Percentiles rank a stretch among this genome's conserved stretches.
Conservation (phyloP, 2,329 filamentous ascomycete genomes). For the Arthrobotrys musiformis region DNA sequence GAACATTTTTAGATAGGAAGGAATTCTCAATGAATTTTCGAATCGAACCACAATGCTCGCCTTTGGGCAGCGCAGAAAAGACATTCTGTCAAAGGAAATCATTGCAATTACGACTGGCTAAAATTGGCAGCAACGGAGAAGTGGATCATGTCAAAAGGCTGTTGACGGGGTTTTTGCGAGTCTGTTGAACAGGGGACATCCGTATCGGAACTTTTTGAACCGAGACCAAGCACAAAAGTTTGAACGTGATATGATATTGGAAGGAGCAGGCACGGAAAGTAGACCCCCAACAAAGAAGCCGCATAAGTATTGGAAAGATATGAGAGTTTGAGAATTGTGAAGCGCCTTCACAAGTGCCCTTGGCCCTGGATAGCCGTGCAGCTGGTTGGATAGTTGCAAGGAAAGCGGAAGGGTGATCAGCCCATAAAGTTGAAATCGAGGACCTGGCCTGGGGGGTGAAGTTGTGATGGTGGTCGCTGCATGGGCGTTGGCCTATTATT, state of each 20-base stretch:
- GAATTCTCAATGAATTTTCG: no score
- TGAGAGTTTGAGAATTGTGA: slow-evolving; percentile 42
- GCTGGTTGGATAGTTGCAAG: slow-evolving; percentile 17
- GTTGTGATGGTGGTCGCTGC: slow-evolving; percentile 3
- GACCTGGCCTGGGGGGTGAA: background rate
- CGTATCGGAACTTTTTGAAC: slow-evolving; percentile 49
- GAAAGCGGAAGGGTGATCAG: slow-evolving; percentile 19
- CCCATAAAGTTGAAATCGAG: slow-evolving; percentile 16
- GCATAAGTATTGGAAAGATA: slow-evolving; percentile 27
- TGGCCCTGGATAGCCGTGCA: slow-evolving; percentile 12
- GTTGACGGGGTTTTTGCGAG: slow-evolving; percentile 22
- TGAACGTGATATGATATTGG: slow-evolving; percentile 43
- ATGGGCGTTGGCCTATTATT: slow-evolving; percentile 22
- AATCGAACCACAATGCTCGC: background rate
- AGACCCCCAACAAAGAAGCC: slow-evolving; percentile 46
- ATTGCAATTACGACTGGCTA: slow-evolving; percentile 21
- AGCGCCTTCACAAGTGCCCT: slow-evolving; percentile 27
- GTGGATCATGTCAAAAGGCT: slow-evolving; percentile 27
- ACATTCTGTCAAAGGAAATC: slow-evolving; percentile 3
- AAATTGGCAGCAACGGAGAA: slow-evolving; percentile 39
- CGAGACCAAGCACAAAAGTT: slow-evolving; percentile 46
- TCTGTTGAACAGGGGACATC: slow-evolving; percentile 9
- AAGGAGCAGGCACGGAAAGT: slow-evolving; percentile 32
- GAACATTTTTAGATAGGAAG: no score
- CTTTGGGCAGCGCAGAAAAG: background rate